Conservation (phyloP, 495 filamentous ascomycete species). For the Penicillium parvum region DNA sequence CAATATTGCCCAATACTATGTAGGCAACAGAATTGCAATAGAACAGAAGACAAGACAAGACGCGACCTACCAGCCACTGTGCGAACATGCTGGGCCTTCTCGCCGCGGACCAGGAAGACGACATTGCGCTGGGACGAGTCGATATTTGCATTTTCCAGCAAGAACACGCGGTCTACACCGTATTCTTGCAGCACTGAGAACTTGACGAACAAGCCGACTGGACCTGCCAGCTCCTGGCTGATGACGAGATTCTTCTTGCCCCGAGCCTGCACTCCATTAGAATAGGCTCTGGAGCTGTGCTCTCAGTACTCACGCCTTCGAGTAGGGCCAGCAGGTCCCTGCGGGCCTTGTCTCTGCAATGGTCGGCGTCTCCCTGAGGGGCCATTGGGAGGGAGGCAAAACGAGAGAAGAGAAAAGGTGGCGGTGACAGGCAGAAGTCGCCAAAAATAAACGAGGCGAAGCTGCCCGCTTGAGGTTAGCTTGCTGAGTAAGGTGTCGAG, state of each 20-base stretch:
- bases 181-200: conserved; percentile 89
- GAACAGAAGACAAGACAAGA: conserved; percentile 14
- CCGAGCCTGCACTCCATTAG: conserved; percentile 62
- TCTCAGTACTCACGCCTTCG: conserved; percentile 76
- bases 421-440: conserved; percentile 18
- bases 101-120: conserved; percentile 84
- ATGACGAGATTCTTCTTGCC: conserved; percentile 98
- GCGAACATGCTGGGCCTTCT: conserved; percentile 75
- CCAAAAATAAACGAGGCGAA: conserved; percentile 21
- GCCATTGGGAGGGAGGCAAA: conserved; percentile 42
- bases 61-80: conserved; percentile 76
- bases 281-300: conserved; percentile 10
- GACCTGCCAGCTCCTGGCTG: conserved; percentile 83
- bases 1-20: conserved; percentile 23
- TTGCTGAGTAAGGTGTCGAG: conserved; percentile 4
- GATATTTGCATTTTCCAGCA: conserved; percentile 89
- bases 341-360: conserved; percentile 75
- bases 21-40: background rate
- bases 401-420: conserved; percentile 3
- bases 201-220: conserved; percentile 86
- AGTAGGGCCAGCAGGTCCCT: conserved; percentile 83
- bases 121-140: conserved; percentile 94
- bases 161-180: conserved; percentile 93
- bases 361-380: conserved; percentile 72
- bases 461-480: conserved; percentile 17